Percentiles rank a stretch among this genome's conserved stretches.
Evolutionary conservation across 257 asterid species (phyloP).

Genomic region (Leptodermis oblonga): DNA sequence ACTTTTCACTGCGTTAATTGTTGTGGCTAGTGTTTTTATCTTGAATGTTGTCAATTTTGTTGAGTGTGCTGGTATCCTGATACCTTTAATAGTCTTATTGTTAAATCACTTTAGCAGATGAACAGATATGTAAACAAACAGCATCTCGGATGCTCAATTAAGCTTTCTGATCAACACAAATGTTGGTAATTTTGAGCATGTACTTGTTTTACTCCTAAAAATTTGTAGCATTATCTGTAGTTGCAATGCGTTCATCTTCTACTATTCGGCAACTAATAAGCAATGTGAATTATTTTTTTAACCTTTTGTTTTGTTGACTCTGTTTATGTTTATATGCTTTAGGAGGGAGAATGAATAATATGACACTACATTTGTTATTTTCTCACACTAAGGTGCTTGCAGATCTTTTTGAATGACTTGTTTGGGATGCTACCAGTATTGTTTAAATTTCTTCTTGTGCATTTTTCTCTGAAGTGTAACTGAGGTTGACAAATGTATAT

Average conservation of each 20-base stretch:
- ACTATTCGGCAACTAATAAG: not conserved
- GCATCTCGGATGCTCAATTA: not conserved
- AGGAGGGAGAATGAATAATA: not conserved
- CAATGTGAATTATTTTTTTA: not conserved
- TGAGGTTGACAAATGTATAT: not conserved
- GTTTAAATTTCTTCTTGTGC: not conserved
- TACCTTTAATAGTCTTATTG: not conserved
- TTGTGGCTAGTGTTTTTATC: not conserved
- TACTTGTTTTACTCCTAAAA: not conserved
- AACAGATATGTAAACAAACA: not conserved
- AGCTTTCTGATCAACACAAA: not conserved
- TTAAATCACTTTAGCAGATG: not conserved
- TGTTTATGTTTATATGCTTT: not conserved
- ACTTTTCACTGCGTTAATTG: not conserved
- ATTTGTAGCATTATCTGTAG: not conserved
- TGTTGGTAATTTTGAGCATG: not conserved
- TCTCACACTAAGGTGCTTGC: not conserved
- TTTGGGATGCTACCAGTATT: not conserved
- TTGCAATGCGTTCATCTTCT: not conserved
- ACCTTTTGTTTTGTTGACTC: not conserved
- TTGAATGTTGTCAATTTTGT: not conserved
- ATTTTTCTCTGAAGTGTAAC: not conserved
- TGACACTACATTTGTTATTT: not conserved
- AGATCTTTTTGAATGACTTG: not conserved
- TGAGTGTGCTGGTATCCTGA: too few species aligned